Conservation (phyloP, 2,329 filamentous ascomycete genomes). For the Exophiala xenobiotica region DNA sequence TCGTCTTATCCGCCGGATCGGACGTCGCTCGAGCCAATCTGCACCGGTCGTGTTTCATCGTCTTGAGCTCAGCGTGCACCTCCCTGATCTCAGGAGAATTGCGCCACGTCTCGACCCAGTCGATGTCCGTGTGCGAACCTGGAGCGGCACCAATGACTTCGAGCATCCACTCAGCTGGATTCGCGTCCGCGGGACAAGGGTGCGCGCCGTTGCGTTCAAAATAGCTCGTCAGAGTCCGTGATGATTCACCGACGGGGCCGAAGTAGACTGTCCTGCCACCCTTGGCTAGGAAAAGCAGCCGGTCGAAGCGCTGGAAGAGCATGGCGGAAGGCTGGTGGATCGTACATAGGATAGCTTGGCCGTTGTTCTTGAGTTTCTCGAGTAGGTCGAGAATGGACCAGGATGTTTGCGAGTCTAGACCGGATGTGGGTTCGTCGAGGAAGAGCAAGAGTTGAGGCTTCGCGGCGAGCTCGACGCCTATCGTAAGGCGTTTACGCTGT, state of each 20-base stretch:
- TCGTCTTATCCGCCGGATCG: constrained; percentile 50
- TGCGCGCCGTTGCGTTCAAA: constrained; percentile 66
- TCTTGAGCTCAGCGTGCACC: constrained; percentile 57
- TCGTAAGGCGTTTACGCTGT: constrained; percentile 75
- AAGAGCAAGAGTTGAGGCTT: constrained; percentile 88
- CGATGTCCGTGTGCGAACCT: constrained; percentile 61
- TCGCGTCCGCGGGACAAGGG: constrained; percentile 60
- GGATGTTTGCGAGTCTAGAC: constrained; percentile 88
- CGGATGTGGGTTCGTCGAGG: constrained; percentile 91
- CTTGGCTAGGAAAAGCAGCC: constrained; percentile 61
- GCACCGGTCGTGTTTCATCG: constrained; percentile 54
- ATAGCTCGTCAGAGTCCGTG: constrained; percentile 57
- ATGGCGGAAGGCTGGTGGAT: constrained; percentile 97
- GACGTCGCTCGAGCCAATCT: constrained; percentile 41
- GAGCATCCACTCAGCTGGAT: constrained; percentile 76
- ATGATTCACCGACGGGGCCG: constrained; percentile 63
- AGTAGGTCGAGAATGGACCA: constrained; percentile 89
- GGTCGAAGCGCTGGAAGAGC: constrained; percentile 82
- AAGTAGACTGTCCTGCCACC: constrained; percentile 70
- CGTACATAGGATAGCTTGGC: constrained; percentile 92
- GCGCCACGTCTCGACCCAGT: constrained; percentile 66
- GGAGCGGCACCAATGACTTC: constrained; percentile 60
- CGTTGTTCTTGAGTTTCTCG: constrained; percentile 83
- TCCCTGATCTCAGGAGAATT: constrained; percentile 56
- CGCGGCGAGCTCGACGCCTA: constrained; percentile 92